Evolutionary conservation across 495 filamentous ascomycete genomes (phyloP).

Genomic region (Hypoxylon lienhwacheense): DNA sequence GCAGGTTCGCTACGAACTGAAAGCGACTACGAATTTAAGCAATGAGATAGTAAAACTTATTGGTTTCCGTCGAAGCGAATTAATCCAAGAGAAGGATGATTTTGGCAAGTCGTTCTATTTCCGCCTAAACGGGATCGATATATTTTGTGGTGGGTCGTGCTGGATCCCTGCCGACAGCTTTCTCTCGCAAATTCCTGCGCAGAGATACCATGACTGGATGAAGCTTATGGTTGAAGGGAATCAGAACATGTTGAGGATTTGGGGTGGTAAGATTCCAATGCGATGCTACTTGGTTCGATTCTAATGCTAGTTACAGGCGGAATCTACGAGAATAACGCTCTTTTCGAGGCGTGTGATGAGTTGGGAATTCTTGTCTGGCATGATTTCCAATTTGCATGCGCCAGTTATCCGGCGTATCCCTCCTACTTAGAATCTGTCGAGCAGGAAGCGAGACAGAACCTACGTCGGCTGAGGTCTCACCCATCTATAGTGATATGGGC

Average conservation of each 20-base stretch:
- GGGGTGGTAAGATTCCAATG: constrained; percentile 61
- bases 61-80: constrained; percentile 64
- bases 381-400: constrained; percentile 80
- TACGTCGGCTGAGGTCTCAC: constrained; percentile 72
- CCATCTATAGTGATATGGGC: constrained; percentile 77
- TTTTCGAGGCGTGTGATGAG: constrained; percentile 77
- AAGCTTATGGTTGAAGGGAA: constrained; percentile 63
- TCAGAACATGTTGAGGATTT: constrained; percentile 66
- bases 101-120: constrained; percentile 74
- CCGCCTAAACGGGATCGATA: constrained; percentile 67
- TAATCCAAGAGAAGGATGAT: constrained; percentile 60
- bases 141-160: constrained; percentile 72
- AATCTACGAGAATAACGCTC: constrained; percentile 72
- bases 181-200: constrained; percentile 57
- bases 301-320: constrained; percentile 56
- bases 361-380: constrained; percentile 80
- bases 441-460: constrained; percentile 67
- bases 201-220: constrained; percentile 68
- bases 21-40: constrained; percentile 42
- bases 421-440: constrained; percentile 65
- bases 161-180: constrained; percentile 80
- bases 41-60: constrained; percentile 37
- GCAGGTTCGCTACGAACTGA: constrained; percentile 65
- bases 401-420: constrained; percentile 73
- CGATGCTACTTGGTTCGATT: constrained; percentile 53